Evolutionary conservation across 768 basidiomycete genomes (phyloP), one percentile per base, ranked within the genome.

Genomic region (Rhodotorula sphaerocarpa): DNA sequence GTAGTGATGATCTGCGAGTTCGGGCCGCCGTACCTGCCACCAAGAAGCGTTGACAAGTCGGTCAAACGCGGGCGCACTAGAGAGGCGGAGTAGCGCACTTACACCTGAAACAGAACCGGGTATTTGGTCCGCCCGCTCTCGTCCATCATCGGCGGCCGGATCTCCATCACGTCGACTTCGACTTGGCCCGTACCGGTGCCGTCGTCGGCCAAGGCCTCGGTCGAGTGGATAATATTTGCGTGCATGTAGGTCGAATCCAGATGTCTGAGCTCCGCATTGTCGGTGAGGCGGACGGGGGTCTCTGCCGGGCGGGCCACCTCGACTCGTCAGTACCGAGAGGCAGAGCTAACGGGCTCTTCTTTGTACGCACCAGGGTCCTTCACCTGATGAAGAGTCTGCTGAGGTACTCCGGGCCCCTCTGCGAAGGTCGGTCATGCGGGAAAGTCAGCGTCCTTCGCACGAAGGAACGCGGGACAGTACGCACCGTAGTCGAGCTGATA

Each of bases 81-180:
- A 10, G 36, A 9, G 10, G 16, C 9, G 16, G 36, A 39, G 36
- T 39, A 39, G 10, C 16, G 14, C 53, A 70, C 71, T 27, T 74
- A 92, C 83, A 93, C 88, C 47, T 82, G 79, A 79, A 97, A 90
- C 33, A 99, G 78, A 27, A 96, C 90, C 2, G 95, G 88, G 72
- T 99, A 97, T 74, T 93, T 91, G 14, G 86, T 89, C 47, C 88
- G 83, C n/a, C 95, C 95, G 27, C 89, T 86, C 70, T 87, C 85
- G 70, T 99, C 95, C 84, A 97, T 87, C 61, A 82, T 80, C 7
- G 90, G 90, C 23, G 95, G 95, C 21, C 89, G 83, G 69, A 93
- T 82, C 77, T 96, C 92, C 72, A 87, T 81, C 58, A 88, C 87
- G 74, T 95, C 95, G 58, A 72, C 42, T 14, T 61, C 57, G 45